These are phyloP conservation scores for Apiotrichum gracile DNA, from an alignment of 1,284 basidiomycete species.

Conservation along the genomic window DNA sequence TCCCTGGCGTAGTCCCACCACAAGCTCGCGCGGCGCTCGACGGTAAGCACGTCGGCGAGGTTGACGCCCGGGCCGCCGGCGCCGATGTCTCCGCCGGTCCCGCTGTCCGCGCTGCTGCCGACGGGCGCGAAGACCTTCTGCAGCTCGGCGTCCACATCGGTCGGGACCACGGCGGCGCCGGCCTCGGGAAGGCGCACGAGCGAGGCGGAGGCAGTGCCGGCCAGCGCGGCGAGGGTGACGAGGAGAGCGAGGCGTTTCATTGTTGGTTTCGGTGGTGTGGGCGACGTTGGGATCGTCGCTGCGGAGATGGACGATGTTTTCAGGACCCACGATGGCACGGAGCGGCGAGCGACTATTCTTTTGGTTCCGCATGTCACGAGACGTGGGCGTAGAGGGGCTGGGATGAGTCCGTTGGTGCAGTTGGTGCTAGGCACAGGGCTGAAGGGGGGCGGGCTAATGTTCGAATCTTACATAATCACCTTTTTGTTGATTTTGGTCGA, in stretches of 20 bases:
- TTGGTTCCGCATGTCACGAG: too few species aligned
- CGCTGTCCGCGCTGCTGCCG: background rate
- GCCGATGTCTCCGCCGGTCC: background rate
- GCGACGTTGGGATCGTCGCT: background rate
- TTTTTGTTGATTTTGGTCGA: too few species aligned
- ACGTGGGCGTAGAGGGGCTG: too few species aligned
- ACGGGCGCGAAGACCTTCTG: background rate
- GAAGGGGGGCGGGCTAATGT: too few species aligned
- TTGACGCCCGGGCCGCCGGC: constrained; percentile 1
- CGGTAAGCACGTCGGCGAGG: constrained; percentile 37
- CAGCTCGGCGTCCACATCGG: background rate
- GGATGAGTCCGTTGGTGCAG: too few species aligned
- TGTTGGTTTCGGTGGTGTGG: background rate
- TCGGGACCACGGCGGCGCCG: background rate
- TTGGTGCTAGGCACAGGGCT: too few species aligned
- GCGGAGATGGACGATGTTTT: background rate
- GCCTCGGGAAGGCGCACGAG: background rate
- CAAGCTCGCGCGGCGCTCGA: constrained; percentile 32
- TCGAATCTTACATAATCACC: too few species aligned
- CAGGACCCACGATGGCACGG: too few species aligned
- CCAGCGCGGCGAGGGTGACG: background rate
- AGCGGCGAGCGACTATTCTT: too few species aligned
- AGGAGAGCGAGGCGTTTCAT: constrained; percentile 6
- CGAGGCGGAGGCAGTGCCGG: background rate
- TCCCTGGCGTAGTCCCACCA: constrained; percentile 45